Evolutionary conservation across 2,329 filamentous ascomycete genomes (phyloP).

Genomic region (Xylaria digitata): DNA sequence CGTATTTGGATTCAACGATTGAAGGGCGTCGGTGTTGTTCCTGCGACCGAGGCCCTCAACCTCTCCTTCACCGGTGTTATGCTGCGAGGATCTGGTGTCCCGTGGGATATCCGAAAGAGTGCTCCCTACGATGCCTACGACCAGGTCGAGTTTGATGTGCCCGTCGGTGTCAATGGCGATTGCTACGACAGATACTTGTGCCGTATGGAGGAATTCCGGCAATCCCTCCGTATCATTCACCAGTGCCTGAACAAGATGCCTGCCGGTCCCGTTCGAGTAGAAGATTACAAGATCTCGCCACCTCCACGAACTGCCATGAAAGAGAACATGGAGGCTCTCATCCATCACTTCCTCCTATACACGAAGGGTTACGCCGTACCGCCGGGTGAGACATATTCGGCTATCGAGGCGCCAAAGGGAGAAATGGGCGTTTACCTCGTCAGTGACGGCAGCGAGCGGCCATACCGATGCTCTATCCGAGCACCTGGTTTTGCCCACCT

Average conservation of each 20-base stretch:
- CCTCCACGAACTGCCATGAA: conserved; percentile 99
- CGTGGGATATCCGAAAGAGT: conserved; percentile 96
- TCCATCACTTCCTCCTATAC: conserved; percentile 98
- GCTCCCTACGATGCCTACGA: conserved; percentile 98
- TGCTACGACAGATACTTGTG: conserved; percentile 99
- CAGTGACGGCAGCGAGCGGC: conserved; percentile 94
- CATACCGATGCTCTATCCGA: conserved; percentile 97
- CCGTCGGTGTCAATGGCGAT: conserved; percentile 95
- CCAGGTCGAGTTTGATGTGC: conserved; percentile 97
- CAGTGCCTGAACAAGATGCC: conserved; percentile 99
- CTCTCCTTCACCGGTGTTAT: conserved; percentile 97
- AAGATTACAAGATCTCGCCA: conserved; percentile 98
- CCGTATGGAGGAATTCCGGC: conserved; percentile 99
- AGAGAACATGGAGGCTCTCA: conserved; percentile 99
- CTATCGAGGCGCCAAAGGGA: conserved; percentile 99
- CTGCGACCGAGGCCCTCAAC: conserved; percentile 93
- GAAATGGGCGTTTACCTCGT: conserved; percentile 99
- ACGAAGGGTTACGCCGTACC: conserved; percentile 98
- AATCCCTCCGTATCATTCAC: conserved; percentile 97
- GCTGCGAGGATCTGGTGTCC: conserved; percentile 95
- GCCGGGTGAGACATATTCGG: conserved; percentile 96
- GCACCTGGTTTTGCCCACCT: conserved; percentile 97
- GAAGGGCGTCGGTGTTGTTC: conserved; percentile 89
- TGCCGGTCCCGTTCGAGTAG: conserved; percentile 89
- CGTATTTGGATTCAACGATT: conserved; percentile 98